Evolutionary conservation across 1,284 basidiomycete species (phyloP).

Genomic region (Macrocystidia cucumis): DNA sequence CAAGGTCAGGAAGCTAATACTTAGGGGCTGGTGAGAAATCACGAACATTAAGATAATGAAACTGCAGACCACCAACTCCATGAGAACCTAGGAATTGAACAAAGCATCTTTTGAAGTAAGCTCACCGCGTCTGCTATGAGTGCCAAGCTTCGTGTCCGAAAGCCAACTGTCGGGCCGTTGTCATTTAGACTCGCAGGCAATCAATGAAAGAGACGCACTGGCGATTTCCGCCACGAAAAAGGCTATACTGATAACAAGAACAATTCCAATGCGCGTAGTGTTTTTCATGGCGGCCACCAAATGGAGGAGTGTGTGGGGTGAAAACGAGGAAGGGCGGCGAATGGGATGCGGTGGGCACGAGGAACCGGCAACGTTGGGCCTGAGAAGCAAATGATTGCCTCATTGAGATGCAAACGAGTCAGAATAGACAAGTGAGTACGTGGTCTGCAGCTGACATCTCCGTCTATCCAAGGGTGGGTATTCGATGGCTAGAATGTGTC

Average conservation of each 20-base stretch:
- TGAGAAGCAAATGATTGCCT: too few relatives aligned
- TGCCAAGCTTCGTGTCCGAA: constrained; percentile 38
- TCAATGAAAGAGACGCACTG: constrained; percentile 17
- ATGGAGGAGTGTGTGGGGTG: not conserved
- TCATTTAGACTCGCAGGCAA: constrained; percentile 5
- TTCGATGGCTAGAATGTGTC: too few relatives aligned
- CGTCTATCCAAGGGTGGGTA: too few relatives aligned
- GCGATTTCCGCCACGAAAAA: constrained; percentile 39
- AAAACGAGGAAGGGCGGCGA: not conserved
- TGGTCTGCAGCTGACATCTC: too few relatives aligned
- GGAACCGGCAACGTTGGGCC: too few relatives aligned
- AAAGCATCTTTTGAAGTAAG: constrained; percentile 11
- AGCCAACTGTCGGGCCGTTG: constrained; percentile 28
- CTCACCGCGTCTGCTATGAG: constrained; percentile 42
- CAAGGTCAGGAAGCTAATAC: constrained; percentile 1
- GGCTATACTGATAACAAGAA: constrained; percentile 31
- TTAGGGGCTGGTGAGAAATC: not conserved
- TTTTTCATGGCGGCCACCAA: constrained; percentile 27
- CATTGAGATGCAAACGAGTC: too few relatives aligned
- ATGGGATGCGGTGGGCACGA: too few relatives aligned
- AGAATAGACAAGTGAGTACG: too few relatives aligned
- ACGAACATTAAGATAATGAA: constrained; percentile 41
- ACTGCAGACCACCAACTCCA: too few relatives aligned
- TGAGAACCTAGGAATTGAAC: too few relatives aligned
- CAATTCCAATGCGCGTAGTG: constrained; percentile 34